Base-by-base conservation (phyloP, 352 stramenopile species). In the Achlya hypogyna region DNA sequence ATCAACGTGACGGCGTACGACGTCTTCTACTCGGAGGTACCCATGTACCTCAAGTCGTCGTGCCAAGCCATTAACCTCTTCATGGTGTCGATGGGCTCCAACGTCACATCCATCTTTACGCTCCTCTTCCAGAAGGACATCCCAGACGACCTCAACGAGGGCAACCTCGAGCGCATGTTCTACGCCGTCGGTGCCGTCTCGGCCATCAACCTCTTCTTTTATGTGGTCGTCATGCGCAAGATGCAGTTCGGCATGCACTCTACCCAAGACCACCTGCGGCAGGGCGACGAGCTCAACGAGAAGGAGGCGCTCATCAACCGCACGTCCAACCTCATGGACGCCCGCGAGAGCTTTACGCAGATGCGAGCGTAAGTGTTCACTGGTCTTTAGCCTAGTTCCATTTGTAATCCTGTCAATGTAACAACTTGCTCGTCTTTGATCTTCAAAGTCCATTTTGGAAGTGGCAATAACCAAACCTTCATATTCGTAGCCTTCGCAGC, bases 121-220 rank as follows among this genome's bases (percentile, higher is more conserved):
- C 74, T 95, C 29, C 72, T 92, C 1, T 95, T 95, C 69, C 79
- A 89, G 29, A 65, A 81, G 52, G 88, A 78, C 62, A 90, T 93
- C 64, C 73, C 74, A n/a, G 42, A 89, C 28, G 71, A 86, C 53
- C 75, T 95, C 34, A 91, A 95, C 65, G 60, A 89, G 29, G 84
- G 84, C 42, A 74, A 95, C 59, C 89, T 95, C 69, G 86, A 95
- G 81, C 92, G 93, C 81, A 95, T 95, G 86, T 95, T 87, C 74
- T 95, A 82, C 75, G 87, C 82, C 29, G 75, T 95, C 10, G 86
- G 83, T 9, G 78, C 72, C 22, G 66, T 92, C 22, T 87, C 83
- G 51, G 63, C 88, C 31, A 31, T 94, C 29, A 94, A 94, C 71
- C 80, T 89, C 27, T 42, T 85, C 28, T 75, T 68, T 49, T 94